Percentiles rank a stretch among this genome's conserved stretches.
Evolutionary conservation across 441 rosid species (phyloP).

Genomic region (Populus hybrid): DNA sequence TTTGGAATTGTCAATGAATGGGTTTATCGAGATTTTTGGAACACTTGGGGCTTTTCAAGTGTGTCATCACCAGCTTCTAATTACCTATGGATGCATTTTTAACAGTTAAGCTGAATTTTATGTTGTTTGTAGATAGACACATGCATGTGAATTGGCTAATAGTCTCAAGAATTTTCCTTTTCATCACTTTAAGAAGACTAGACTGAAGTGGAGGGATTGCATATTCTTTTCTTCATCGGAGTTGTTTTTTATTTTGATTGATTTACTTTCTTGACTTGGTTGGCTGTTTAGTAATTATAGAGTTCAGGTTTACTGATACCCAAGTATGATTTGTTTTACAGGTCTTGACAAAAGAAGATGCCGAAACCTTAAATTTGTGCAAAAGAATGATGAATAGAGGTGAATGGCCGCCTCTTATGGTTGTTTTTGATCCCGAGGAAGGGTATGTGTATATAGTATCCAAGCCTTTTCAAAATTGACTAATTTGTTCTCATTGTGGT

Average conservation of each 20-base stretch:
- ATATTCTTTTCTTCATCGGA: background rate
- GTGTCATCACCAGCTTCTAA: too few species aligned
- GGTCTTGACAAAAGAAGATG: conserved; percentile 75
- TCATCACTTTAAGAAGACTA: background rate
- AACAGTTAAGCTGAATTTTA: too few species aligned
- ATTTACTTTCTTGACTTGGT: background rate
- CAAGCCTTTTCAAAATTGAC: background rate
- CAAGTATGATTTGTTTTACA: conserved; percentile 16
- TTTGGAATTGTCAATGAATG: too few species aligned
- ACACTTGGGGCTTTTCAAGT: too few species aligned
- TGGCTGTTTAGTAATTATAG: background rate
- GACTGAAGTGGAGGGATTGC: background rate
- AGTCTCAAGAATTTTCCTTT: background rate
- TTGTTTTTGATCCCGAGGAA: conserved; percentile 75
- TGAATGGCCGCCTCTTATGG: conserved; percentile 74
- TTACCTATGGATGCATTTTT: too few species aligned
- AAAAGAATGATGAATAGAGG: conserved; percentile 63
- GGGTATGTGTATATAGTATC: conserved; percentile 46
- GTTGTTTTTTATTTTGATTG: background rate
- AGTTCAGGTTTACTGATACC: background rate
- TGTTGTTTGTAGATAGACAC: too few species aligned
- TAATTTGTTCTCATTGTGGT: background rate
- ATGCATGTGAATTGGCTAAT: too few species aligned
- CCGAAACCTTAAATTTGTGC: conserved; percentile 57
- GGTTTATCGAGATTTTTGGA: too few species aligned